phyloP scores from a whole-genome alignment of 1,284 basidiomycete genomes.

The Kalmanozyma brasiliensis region DNA sequence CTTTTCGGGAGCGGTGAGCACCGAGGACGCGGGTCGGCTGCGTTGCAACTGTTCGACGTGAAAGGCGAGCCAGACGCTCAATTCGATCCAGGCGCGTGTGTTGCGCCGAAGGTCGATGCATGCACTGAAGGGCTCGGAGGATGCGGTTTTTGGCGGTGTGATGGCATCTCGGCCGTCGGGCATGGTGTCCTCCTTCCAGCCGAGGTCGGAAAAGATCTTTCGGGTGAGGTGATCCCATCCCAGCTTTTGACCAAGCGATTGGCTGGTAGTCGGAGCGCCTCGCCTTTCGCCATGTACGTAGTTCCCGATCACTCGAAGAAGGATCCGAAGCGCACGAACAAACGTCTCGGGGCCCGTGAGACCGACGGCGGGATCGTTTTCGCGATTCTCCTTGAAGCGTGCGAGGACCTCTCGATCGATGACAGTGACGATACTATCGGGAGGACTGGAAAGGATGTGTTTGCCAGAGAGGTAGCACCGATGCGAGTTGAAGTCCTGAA shows the following conservation, averaged over 20 bases:
- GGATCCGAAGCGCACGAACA: slow-evolving; percentile 33
- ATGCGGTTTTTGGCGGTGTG: slow-evolving; percentile 3
- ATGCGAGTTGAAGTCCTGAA: slow-evolving; percentile 49
- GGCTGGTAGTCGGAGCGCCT: slow-evolving; percentile 24
- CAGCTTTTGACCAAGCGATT: slow-evolving; percentile 39
- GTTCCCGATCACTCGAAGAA: slow-evolving; percentile 44
- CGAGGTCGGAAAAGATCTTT: slow-evolving; percentile 34
- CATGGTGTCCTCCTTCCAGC: slow-evolving; percentile 32
- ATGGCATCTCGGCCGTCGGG: slow-evolving; percentile 37
- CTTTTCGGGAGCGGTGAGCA: slow-evolving; percentile 9
- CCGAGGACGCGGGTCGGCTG: slow-evolving; percentile 13
- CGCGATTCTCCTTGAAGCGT: slow-evolving; percentile 31
- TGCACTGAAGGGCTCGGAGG: not conserved
- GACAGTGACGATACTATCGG: slow-evolving; percentile 35
- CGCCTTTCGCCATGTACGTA: slow-evolving; percentile 46
- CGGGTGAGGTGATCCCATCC: slow-evolving; percentile 37
- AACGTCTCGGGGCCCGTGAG: slow-evolving; percentile 36
- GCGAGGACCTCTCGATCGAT: slow-evolving; percentile 32
- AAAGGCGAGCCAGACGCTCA: slow-evolving; percentile 38
- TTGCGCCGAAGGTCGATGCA: slow-evolving; percentile 17
- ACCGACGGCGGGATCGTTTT: slow-evolving; percentile 32
- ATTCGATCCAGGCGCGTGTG: slow-evolving; percentile 52
- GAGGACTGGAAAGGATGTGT: slow-evolving; percentile 30
- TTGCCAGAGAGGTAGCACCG: slow-evolving; percentile 38
- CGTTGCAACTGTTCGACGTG: slow-evolving; percentile 20